A percentile compares a stretch with the other conserved stretches of the same genome.
Evolutionary conservation across 2,329 filamentous ascomycete species (phyloP).

Genomic region (Simplicillium sp.): DNA sequence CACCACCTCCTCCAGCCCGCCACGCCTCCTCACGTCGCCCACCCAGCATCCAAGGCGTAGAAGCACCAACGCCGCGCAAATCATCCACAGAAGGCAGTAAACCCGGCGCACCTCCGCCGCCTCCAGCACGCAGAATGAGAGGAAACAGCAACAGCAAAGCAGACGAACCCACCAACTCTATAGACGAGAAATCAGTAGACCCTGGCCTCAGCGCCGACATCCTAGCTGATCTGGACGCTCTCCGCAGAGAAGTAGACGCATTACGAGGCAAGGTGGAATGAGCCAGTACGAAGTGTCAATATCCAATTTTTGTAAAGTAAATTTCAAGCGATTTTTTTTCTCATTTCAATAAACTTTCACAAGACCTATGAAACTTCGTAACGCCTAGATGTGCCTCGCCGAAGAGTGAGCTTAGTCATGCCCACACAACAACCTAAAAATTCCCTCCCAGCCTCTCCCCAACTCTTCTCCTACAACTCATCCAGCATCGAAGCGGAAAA

Average conservation of each 20-base stretch:
- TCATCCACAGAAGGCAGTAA: constrained; percentile 17
- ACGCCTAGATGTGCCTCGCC: too few relatives aligned
- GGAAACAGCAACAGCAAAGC: constrained; percentile 31
- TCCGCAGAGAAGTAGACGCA: constrained; percentile 70
- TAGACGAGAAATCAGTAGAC: constrained; percentile 9
- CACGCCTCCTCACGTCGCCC: constrained; percentile 34
- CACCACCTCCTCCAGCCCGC: constrained; percentile 35
- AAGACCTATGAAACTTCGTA: not conserved
- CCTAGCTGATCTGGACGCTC: constrained; percentile 59
- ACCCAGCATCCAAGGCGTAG: constrained; percentile 30
- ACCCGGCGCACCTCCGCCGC: constrained; percentile 23
- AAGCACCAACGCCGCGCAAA: constrained; percentile 19
- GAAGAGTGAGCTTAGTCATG: too few relatives aligned
- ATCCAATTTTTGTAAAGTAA: too few relatives aligned
- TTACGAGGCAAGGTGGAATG: constrained; percentile 27
- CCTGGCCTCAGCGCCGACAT: constrained; percentile 44
- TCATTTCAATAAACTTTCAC: not conserved
- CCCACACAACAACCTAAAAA: too few relatives aligned
- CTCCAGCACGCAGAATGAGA: constrained; percentile 39
- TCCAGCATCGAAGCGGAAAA: too few relatives aligned
- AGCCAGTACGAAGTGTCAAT: constrained; percentile 1
- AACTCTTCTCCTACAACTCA: too few relatives aligned
- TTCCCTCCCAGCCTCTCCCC: too few relatives aligned
- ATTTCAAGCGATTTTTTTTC: too few relatives aligned
- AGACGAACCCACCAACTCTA: constrained; percentile 10